Evolutionary conservation across 768 basidiomycete species (phyloP).

Genomic region (Termitomyces titanicus): DNA sequence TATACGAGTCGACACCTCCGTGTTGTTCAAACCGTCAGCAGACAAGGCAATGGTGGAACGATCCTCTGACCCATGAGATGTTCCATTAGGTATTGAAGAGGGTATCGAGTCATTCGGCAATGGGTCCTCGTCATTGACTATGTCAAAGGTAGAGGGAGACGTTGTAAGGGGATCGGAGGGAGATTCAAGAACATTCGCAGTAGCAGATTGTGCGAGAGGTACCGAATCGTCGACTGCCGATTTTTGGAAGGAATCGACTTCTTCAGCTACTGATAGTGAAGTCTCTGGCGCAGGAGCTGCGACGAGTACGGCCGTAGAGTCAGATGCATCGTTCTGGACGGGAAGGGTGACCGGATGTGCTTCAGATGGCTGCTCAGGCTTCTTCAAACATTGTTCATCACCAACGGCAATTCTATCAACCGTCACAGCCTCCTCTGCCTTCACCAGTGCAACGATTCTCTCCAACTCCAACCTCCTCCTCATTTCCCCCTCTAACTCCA

Average conservation of each 20-base stretch:
- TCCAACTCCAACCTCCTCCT: conserved; percentile 45
- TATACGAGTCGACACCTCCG: not conserved
- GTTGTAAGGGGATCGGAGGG: not conserved
- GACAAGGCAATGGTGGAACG: not conserved
- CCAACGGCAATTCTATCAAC: not conserved
- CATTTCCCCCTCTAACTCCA: conserved; percentile 57
- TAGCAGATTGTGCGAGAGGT: not conserved
- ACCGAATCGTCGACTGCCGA: not conserved
- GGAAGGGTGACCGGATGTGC: not conserved
- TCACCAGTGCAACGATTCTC: conserved; percentile 19
- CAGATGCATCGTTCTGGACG: too few relatives aligned
- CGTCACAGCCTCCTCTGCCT: not conserved
- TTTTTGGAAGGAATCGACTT: not conserved
- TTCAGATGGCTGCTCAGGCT: not conserved
- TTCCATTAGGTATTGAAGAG: not conserved
- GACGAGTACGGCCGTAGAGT: not conserved
- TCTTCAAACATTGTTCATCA: not conserved
- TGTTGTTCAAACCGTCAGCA: not conserved
- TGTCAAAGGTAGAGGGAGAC: not conserved
- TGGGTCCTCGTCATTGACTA: not conserved
- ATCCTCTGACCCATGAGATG: not conserved
- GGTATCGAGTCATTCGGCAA: not conserved
- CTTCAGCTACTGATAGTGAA: not conserved
- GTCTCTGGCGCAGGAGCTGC: not conserved
- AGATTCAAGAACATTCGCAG: not conserved